These are phyloP conservation scores for Melocanna baccifera DNA, from an alignment of 176 grass and related monocot species.

Conservation along the genomic window DNA sequence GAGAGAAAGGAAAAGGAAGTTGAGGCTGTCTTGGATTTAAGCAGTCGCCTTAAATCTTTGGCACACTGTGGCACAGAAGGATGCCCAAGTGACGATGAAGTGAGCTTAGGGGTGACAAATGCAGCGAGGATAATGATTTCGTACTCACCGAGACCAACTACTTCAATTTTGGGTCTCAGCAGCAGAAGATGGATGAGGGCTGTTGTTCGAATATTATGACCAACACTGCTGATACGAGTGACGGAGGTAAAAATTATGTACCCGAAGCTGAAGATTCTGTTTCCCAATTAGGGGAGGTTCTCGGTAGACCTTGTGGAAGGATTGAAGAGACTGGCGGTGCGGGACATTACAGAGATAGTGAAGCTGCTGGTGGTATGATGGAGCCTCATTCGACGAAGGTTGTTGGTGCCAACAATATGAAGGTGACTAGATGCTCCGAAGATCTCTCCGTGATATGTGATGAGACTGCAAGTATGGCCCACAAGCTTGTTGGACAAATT, in stretches of 20 bases:
- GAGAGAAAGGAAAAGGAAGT: not conserved
- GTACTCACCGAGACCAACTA: slow-evolving; percentile 10
- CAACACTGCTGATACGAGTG: not conserved
- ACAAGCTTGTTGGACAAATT: slow-evolving; percentile 48
- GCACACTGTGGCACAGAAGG: not conserved
- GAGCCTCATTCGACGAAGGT: not conserved
- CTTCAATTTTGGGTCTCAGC: not conserved
- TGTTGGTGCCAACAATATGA: slow-evolving; percentile 6
- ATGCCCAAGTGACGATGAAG: not conserved
- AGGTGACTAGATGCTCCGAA: not conserved
- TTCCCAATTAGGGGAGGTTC: not conserved
- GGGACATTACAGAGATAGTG: not conserved
- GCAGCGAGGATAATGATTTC: slow-evolving; percentile 14
- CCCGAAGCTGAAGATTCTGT: not conserved
- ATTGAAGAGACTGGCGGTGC: too few species aligned
- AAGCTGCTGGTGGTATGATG: not conserved
- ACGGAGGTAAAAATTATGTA: not conserved
- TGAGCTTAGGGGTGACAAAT: not conserved
- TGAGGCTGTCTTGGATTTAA: slow-evolving; percentile 33
- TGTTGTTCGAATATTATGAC: slow-evolving; percentile 3
- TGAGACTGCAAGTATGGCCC: slow-evolving; percentile 47
- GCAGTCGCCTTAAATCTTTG: slow-evolving; percentile 30
- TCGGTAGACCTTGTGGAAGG: too few species aligned
- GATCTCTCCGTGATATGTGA: slow-evolving; percentile 42
- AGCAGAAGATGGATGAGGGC: not conserved